Evolutionary conservation across 768 basidiomycete species (phyloP).

Genomic region (Lanmaoa pseudosensibilis): DNA sequence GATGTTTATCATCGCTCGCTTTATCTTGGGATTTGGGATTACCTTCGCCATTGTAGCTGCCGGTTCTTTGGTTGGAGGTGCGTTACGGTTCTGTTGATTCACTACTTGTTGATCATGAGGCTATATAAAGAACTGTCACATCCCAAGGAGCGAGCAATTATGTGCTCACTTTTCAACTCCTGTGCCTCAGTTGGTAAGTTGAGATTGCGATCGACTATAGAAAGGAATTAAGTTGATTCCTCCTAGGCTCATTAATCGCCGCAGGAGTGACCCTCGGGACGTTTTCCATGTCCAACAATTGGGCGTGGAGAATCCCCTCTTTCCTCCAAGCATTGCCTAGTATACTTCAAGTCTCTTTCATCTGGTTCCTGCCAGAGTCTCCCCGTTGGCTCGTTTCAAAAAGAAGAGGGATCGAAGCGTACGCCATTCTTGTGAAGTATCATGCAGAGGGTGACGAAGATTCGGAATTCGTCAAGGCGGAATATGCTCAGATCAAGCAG

Average conservation of each 20-base stretch:
- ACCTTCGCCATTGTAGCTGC: constrained; percentile 1
- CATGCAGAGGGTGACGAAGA: constrained; percentile 55
- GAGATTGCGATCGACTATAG: neutral
- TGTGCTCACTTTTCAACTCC: neutral
- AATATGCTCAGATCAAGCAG: constrained; percentile 55
- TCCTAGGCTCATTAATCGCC: constrained; percentile 28
- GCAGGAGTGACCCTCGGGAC: constrained; percentile 61
- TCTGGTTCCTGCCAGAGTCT: constrained; percentile 60
- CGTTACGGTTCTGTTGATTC: neutral
- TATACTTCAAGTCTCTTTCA: constrained; percentile 52
- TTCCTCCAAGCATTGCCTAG: constrained; percentile 58
- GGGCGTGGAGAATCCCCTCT: constrained; percentile 64
- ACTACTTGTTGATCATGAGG: neutral
- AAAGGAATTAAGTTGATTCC: neutral
- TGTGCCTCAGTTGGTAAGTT: constrained; percentile 5
- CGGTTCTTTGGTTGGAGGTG: constrained; percentile 6
- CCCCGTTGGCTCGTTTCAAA: constrained; percentile 63
- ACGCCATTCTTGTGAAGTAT: constrained; percentile 50
- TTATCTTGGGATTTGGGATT: neutral
- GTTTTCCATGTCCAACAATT: constrained; percentile 54
- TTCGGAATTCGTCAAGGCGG: constrained; percentile 57
- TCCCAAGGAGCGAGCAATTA: constrained; percentile 12
- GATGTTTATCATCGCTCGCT: constrained; percentile 10
- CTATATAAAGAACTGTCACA: constrained; percentile 3
- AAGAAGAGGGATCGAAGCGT: constrained; percentile 51